These are phyloP conservation scores for Ochetophila trinervis DNA, from an alignment of 306 rosid genomes.

Conservation along the genomic window DNA sequence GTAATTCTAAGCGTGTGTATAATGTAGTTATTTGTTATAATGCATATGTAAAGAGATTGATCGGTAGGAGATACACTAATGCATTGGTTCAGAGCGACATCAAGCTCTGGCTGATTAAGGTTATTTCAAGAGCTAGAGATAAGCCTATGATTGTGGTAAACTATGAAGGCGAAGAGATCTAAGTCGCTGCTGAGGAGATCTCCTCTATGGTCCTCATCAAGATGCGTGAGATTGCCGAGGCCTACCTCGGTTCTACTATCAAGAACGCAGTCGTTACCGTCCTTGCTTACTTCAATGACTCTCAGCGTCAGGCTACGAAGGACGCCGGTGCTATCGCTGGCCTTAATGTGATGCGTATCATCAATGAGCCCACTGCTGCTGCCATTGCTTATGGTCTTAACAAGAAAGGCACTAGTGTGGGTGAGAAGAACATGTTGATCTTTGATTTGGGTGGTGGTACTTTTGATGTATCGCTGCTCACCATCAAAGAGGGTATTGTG, in stretches of 20 bases:
- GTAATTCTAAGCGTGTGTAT: too few relatives aligned
- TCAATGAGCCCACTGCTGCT: too few relatives aligned
- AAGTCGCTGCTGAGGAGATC: not conserved
- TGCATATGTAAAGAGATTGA: slow-evolving; percentile 6
- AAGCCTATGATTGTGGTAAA: slow-evolving; percentile 12
- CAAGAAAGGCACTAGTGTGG: too few relatives aligned
- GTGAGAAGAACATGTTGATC: too few relatives aligned
- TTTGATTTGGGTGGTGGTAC: slow-evolving; percentile 10
- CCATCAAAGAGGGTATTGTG: slow-evolving; percentile 7
- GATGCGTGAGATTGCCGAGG: slow-evolving; percentile 10
- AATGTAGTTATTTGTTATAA: too few relatives aligned
- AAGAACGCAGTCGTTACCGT: slow-evolving; percentile 10
- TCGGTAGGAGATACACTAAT: slow-evolving; percentile 5
- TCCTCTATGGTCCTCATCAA: not conserved
- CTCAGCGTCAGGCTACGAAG: not conserved
- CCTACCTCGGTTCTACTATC: not conserved
- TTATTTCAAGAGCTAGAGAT: not conserved
- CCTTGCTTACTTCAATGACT: slow-evolving; percentile 3
- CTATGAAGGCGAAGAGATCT: not conserved
- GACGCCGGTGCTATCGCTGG: too few relatives aligned
- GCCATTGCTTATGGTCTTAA: too few relatives aligned
- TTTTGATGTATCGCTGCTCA: slow-evolving; percentile 20
- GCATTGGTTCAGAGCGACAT: slow-evolving; percentile 6
- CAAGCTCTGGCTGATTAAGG: slow-evolving; percentile 16
- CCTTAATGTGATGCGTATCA: too few relatives aligned